These are phyloP conservation scores for Chlorella ohadii DNA, from an alignment of 139 green algal genomes.

Conservation along the genomic window DNA sequence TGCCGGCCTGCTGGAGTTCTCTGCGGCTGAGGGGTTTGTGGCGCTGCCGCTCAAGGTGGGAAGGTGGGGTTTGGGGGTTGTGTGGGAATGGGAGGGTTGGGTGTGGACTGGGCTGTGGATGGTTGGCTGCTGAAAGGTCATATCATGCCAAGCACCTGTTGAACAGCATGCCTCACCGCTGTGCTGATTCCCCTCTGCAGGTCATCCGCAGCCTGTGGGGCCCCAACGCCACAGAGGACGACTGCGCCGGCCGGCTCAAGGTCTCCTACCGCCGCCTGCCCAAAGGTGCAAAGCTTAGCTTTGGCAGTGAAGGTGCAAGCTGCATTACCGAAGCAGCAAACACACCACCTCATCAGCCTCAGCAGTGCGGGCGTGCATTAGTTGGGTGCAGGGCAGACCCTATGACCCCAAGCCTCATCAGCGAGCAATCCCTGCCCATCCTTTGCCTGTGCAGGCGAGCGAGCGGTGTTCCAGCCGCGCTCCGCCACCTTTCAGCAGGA, in stretches of 20 bases:
- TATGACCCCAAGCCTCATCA: no score
- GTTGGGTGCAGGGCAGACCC: no score
- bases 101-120: no score
- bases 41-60: conserved; percentile 57
- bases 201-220: conserved; percentile 73
- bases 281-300: conserved; percentile 27
- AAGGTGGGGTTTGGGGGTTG: neutral
- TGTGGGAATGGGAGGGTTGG: no score
- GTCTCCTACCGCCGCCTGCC: conserved; percentile 51
- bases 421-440: no score
- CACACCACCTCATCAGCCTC: no score
- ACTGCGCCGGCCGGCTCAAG: conserved; percentile 34
- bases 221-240: conserved; percentile 25
- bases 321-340: no score
- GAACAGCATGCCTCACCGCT: no score
- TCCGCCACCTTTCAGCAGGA: conserved; percentile 74
- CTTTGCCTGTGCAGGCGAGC: conserved; percentile 56
- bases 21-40: conserved; percentile 73
- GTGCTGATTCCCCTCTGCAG: conserved; percentile 35
- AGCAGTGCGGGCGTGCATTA: no score
- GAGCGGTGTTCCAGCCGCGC: conserved; percentile 69
- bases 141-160: no score
- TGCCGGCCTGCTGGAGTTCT: conserved; percentile 84
- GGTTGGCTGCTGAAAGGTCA: no score
- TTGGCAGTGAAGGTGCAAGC: no score